Percentiles rank a stretch among this genome's conserved stretches.
These are phyloP conservation scores for Globisporangium nagaii DNA, from an alignment of 352 stramenopile genomes.

Conservation along the genomic window DNA sequence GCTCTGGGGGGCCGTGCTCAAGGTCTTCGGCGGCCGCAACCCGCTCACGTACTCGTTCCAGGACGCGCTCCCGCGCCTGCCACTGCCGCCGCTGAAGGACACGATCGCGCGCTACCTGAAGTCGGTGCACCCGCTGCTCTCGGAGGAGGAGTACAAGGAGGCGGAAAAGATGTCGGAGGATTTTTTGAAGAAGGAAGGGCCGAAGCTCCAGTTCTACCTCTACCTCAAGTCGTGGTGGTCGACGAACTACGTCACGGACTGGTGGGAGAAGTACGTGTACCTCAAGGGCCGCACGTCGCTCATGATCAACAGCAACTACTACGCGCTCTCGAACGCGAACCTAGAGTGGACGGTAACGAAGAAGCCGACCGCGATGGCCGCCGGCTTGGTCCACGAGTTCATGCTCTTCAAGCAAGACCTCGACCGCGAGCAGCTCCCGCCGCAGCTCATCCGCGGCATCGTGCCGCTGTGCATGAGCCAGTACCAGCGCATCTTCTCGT, in stretches of 20 bases:
- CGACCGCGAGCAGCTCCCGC: conserved; percentile 75
- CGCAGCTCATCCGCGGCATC: conserved; percentile 78
- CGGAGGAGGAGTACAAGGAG: conserved; percentile 81
- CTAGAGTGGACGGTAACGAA: conserved; percentile 54
- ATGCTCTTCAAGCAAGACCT: conserved; percentile 86
- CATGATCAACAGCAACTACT: conserved; percentile 93
- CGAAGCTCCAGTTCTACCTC: conserved; percentile 88
- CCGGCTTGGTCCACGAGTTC: conserved; percentile 68
- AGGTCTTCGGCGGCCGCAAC: conserved; percentile 74
- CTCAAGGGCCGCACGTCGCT: conserved; percentile 82
- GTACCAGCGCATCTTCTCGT: conserved; percentile 88
- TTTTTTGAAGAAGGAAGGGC: conserved; percentile 85
- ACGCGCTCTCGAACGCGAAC: conserved; percentile 67
- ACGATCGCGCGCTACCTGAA: conserved; percentile 90
- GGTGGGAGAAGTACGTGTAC: conserved; percentile 90
- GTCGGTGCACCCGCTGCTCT: conserved; percentile 89
- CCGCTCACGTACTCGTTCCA: conserved; percentile 91
- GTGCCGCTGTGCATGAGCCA: conserved; percentile 90
- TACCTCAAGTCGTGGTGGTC: conserved; percentile 89
- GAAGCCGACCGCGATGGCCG: conserved; percentile 60
- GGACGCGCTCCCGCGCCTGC: conserved; percentile 86
- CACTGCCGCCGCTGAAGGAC: conserved; percentile 90
- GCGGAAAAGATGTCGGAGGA: conserved; percentile 81
- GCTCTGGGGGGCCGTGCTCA: conserved; percentile 72
- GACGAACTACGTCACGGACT: conserved; percentile 88